These are phyloP conservation scores for Anisodus acutangulus DNA, from an alignment of 257 asterid genomes.

Conservation along the genomic window DNA sequence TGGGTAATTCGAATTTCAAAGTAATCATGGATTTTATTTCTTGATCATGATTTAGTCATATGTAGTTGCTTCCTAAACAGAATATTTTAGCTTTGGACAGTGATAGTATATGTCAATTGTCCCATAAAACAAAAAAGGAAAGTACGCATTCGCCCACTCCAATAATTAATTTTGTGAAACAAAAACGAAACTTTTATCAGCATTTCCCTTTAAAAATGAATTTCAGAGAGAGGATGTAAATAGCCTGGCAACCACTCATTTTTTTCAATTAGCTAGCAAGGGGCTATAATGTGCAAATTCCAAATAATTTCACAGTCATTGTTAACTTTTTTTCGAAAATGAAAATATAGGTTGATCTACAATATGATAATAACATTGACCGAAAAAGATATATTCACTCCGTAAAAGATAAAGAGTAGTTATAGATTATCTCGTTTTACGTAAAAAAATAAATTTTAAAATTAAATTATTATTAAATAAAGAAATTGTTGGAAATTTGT, in stretches of 20 bases:
- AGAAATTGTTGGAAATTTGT: too few relatives aligned
- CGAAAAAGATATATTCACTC: background rate
- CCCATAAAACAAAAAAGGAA: slow-evolving; percentile 12
- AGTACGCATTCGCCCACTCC: background rate
- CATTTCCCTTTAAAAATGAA: background rate
- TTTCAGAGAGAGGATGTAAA: background rate
- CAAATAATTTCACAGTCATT: background rate
- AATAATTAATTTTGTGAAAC: background rate
- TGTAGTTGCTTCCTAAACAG: too few relatives aligned
- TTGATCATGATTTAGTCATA: too few relatives aligned
- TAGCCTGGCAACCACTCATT: background rate
- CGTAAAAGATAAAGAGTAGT: too few relatives aligned
- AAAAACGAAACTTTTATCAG: background rate
- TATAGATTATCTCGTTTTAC: too few relatives aligned
- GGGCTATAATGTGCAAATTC: background rate
- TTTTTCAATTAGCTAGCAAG: background rate
- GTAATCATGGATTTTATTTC: too few relatives aligned
- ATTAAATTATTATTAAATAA: too few relatives aligned
- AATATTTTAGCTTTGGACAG: too few relatives aligned
- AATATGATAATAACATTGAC: too few relatives aligned
- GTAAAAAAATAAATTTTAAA: too few relatives aligned
- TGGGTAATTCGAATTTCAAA: too few relatives aligned
- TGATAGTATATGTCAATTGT: too few relatives aligned
- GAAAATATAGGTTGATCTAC: background rate
- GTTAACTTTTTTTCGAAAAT: background rate